Evolutionary conservation across 179 eudicot genomes (phyloP).

Genomic region (Spergularia azorica): DNA sequence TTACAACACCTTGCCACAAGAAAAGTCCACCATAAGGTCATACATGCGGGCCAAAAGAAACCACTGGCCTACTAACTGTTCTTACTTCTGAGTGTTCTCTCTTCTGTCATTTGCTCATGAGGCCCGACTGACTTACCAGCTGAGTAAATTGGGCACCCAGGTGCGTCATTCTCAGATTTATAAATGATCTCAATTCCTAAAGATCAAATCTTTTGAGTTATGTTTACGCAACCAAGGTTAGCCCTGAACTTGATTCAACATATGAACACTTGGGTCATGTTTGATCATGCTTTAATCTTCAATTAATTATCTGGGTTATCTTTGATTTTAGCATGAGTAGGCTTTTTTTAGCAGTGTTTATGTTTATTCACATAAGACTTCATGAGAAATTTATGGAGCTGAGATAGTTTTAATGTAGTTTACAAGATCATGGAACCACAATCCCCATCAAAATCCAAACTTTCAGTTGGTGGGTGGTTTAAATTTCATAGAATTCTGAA

Average conservation of each 20-base stretch:
- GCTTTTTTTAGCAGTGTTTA: not conserved
- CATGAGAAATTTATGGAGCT: slow-evolving; percentile 14
- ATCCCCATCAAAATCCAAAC: slow-evolving; percentile 57
- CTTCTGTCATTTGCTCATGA: too few relatives aligned
- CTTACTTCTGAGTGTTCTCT: too few relatives aligned
- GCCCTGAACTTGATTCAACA: slow-evolving; percentile 17
- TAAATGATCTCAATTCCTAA: not conserved
- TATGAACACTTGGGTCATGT: slow-evolving; percentile 9
- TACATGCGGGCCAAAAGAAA: too few relatives aligned
- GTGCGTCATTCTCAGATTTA: not conserved
- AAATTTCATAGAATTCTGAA: slow-evolving; percentile 31
- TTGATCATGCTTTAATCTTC: slow-evolving; percentile 19
- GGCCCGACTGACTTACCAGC: too few relatives aligned
- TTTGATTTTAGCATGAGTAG: not conserved
- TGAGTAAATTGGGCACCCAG: not conserved
- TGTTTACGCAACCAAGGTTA: slow-evolving; percentile 17
- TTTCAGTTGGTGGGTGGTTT: slow-evolving; percentile 35
- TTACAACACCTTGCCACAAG: too few relatives aligned
- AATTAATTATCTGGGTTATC: slow-evolving; percentile 11
- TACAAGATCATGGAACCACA: slow-evolving; percentile 49
- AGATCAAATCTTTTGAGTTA: slow-evolving; percentile 12
- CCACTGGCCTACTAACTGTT: too few relatives aligned
- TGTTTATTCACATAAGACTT: not conserved
- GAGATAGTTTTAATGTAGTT: not conserved
- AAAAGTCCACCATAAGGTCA: too few relatives aligned